Evolutionary conservation across 177 flowering plant genomes (phyloP), one percentile per base, ranked within the genome.

Genomic region (Vitis hybrid): DNA sequence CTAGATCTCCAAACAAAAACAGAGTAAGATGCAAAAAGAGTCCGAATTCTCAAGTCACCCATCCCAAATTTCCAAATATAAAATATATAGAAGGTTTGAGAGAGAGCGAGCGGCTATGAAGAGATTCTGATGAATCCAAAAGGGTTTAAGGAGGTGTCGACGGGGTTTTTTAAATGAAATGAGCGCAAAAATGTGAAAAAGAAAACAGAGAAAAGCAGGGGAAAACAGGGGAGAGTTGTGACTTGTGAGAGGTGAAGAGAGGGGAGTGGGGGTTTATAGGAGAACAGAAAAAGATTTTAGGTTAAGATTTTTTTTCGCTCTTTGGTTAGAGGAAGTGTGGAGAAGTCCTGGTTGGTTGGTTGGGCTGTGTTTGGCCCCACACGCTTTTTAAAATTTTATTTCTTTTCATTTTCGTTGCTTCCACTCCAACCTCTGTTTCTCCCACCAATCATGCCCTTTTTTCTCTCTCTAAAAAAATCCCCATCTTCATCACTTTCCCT

Each of bases 21-120:
- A 67, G 71, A 74, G 76, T 66, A 70, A 51, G 72, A 77, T 60
- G 4, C 69, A 51, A 64, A 66, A 30, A 30, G 2, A 12, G 10
- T n/a, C n/a, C 6, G 46, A 21, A 69, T 66, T 67, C 60, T 7
- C 10, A 56, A 66, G 50, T 48, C 63, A 70, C 75, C 80, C 84
- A 81, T 75, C 67, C 65, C 66, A 27, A 70, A 57, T 32, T 49
- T n/a, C 12, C 21, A 32, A 49, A 9, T 19, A 18, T n/a, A 12
- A 21, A 30, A 70, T 7, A 57, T 21, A 51, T 13, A 4, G 4
- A 15, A 57, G 48, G 46, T 35, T 35, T 1, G 21, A 15, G 70
- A 78, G 78, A 80, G 82, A 77, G 82, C 72, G 85, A 74, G 81
- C 80, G 73, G 73, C 76, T 27, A 64, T 19, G n/a, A 15, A 50